These are phyloP conservation scores for Psilocybe cubensis DNA, from an alignment of 768 basidiomycete species.

Conservation along the genomic window DNA sequence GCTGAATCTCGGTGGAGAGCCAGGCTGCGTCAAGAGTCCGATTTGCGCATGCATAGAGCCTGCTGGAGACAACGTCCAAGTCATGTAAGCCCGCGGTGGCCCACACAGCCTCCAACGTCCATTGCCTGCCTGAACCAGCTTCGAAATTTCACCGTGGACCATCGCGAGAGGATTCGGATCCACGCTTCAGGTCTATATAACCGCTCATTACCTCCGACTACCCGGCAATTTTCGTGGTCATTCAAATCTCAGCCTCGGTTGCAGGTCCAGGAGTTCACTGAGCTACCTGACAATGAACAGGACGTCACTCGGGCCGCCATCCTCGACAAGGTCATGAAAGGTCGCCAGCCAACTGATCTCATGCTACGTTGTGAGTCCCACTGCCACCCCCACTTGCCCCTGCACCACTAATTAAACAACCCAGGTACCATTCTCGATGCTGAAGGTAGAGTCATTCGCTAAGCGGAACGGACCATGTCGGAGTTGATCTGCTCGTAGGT, in stretches of 20 bases:
- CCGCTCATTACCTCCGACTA: not conserved
- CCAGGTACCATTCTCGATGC: conserved; percentile 87
- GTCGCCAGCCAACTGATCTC: conserved; percentile 85
- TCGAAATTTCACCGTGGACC: conserved; percentile 15
- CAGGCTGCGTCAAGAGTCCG: conserved; percentile 6
- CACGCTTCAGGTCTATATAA: not conserved
- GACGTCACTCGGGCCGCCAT: conserved; percentile 74
- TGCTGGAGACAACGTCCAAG: conserved; percentile 32
- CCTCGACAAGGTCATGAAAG: conserved; percentile 85
- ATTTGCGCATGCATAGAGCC: conserved; percentile 48
- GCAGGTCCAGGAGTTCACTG: conserved; percentile 32
- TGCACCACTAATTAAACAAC: conserved; percentile 14
- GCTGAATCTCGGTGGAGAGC: conserved; percentile 15
- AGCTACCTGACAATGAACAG: conserved; percentile 54
- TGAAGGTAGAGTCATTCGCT: conserved; percentile 55
- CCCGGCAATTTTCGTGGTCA: conserved; percentile 37
- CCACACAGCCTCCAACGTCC: conserved; percentile 8
- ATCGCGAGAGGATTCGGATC: conserved; percentile 6
- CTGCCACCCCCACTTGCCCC: conserved; percentile 10
- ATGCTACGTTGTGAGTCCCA: conserved; percentile 83
- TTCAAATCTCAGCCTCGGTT: conserved; percentile 32
- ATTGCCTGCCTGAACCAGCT: conserved; percentile 2
- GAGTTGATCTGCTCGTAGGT: conserved; percentile 45
- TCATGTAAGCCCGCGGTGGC: conserved; percentile 41
- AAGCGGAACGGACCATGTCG: conserved; percentile 23